A percentile compares a stretch with the other conserved stretches of the same genome.
Conservation (phyloP, 2,329 filamentous ascomycete species). For the Leptosphaerulina australis region DNA sequence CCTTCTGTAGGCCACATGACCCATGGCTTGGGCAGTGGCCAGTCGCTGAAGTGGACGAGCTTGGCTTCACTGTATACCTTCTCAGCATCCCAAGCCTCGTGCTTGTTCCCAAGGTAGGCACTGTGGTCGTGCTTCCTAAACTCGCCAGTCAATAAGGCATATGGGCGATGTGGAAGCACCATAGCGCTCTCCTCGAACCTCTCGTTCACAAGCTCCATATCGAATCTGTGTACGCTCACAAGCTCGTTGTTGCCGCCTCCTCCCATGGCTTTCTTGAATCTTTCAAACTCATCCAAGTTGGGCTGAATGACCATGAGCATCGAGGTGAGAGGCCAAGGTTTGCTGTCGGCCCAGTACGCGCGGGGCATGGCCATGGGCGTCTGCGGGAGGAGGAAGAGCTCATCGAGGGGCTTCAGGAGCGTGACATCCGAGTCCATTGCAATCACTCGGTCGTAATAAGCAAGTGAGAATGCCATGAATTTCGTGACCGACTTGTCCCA, state of each 20-base stretch:
- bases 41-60: constrained; percentile 73
- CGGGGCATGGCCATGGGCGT: constrained; percentile 70
- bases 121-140: constrained; percentile 63
- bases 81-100: constrained; percentile 65
- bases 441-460: constrained; percentile 64
- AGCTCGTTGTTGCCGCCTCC: constrained; percentile 36
- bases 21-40: constrained; percentile 72
- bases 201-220: constrained; percentile 72
- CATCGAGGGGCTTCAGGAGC: constrained; percentile 68
- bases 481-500: constrained; percentile 72
- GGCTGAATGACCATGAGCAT: constrained; percentile 68
- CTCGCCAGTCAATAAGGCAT: constrained; percentile 66
- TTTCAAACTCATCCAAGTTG: constrained; percentile 57
- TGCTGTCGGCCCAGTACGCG: constrained; percentile 70
- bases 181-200: constrained; percentile 64
- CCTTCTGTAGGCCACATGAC: constrained; percentile 54
- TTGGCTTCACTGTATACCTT: constrained; percentile 64
- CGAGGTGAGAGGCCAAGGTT: constrained; percentile 62
- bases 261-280: constrained; percentile 40
- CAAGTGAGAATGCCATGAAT: constrained; percentile 71
- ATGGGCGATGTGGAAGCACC: constrained; percentile 68
- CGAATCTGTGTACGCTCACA: constrained; percentile 55
- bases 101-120: constrained; percentile 58
- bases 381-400: constrained; percentile 70
- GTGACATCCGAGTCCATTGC: constrained; percentile 68